Base-by-base conservation (phyloP, 1,139 yeast species). In the Blastobotrys ciferrii region DNA sequence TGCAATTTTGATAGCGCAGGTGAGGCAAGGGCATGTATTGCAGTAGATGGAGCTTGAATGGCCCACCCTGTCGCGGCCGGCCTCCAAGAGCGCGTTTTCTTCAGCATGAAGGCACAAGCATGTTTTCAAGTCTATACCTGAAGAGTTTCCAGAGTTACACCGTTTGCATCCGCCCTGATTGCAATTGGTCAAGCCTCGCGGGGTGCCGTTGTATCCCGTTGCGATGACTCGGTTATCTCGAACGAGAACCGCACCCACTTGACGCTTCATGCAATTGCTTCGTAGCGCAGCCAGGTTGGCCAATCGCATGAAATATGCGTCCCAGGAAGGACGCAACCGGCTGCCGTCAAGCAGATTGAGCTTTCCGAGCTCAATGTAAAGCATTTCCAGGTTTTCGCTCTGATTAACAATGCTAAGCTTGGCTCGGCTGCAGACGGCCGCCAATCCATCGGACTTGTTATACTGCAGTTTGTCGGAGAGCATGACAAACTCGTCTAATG, bases 171-270 rank as follows among this genome's bases (percentile, higher is more conserved):
- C 98, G 14, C 98, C 98, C 59, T 88, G 92, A 62, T 88, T 91
- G 68, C 99, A 92, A 63, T 92, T 92, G 28, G 75, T 73, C 59
- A 88, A 69, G 52, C 91, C 88, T 37, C 96, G 76, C 11, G 98
- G 98, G 0, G 99, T 92, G 1, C 99, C 98, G 62, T 92, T 92
- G 67, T 94, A 92, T 0, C 98, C 99, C 0, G 98, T 92, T 1
- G 98, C 95, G 30, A 94, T 77, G 32, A 92, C 96, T 48, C 97
- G 73, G 44, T 80, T 81, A 48, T 87, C 94, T 47, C 91, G 76
- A 1, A 88, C 97, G 28, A 92, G 78, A 2, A 94, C 98, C 67
- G 98, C 91, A 0, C 98, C 98, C 1, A 92, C 98, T 51, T 96
- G 75, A 51, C 98, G 75, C 66, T 92, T 94, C 98, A 92, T 94